Evolutionary conservation across 352 stramenopile species (phyloP).

Genomic region (Globisporangium echinulatum): DNA sequence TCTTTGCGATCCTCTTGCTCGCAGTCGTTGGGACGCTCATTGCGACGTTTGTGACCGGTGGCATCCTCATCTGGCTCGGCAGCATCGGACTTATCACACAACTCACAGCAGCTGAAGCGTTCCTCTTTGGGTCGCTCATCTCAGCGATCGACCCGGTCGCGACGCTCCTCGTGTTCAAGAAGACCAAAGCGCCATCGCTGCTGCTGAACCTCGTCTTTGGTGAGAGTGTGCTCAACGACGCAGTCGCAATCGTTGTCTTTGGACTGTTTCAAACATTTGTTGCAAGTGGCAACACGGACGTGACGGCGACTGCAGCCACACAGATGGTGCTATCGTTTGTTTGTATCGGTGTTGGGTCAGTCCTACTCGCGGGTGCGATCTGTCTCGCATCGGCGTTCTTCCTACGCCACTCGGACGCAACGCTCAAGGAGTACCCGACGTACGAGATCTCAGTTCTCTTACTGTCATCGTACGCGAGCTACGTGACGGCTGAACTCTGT

Average conservation of each 20-base stretch:
- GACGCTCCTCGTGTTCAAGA: constrained; percentile 76
- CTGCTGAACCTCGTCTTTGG: constrained; percentile 88
- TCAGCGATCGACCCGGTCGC: constrained; percentile 81
- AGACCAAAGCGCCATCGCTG: constrained; percentile 29
- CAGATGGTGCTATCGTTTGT: constrained; percentile 26
- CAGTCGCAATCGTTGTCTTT: constrained; percentile 71
- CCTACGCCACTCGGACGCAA: constrained; percentile 6
- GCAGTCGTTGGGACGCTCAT: constrained; percentile 47
- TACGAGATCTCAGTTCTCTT: constrained; percentile 70
- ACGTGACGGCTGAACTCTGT: constrained; percentile 28
- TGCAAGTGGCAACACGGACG: constrained; percentile 14
- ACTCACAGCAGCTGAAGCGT: constrained; percentile 50
- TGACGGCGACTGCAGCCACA: neutral
- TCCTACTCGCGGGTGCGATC: constrained; percentile 34
- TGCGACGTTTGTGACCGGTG: constrained; percentile 39
- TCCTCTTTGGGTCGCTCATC: constrained; percentile 78
- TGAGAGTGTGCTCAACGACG: constrained; percentile 74
- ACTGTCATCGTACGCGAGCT: constrained; percentile 34
- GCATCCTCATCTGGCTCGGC: constrained; percentile 35
- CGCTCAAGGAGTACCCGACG: constrained; percentile 26
- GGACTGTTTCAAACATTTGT: constrained; percentile 49
- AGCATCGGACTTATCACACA: constrained; percentile 26
- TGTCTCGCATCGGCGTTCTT: constrained; percentile 44
- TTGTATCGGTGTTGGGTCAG: constrained; percentile 36
- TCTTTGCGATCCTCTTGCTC: constrained; percentile 31